Conservation (phyloP, 768 basidiomycete genomes). For the Hygrophorus pudorinus region DNA sequence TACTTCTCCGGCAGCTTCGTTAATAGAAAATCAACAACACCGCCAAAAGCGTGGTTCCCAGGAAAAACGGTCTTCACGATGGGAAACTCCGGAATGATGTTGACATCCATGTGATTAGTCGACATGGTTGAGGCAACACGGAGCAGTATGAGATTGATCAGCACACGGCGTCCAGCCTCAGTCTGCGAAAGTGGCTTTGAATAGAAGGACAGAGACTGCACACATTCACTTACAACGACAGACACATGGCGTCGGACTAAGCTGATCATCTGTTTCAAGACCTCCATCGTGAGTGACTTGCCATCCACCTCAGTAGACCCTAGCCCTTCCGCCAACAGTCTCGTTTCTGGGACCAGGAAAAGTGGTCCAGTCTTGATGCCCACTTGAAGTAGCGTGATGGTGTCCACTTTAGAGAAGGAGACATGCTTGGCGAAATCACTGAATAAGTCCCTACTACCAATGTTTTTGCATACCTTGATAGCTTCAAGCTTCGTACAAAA, state of each 20-base stretch:
- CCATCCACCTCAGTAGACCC: constrained; percentile 1
- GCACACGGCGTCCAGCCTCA: constrained; percentile 12
- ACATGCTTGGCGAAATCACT: constrained; percentile 4
- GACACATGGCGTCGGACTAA: constrained; percentile 13
- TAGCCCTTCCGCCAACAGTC: neutral
- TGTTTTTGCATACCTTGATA: neutral
- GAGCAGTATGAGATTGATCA: constrained; percentile 14
- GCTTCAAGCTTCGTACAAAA: constrained; percentile 7
- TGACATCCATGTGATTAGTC: constrained; percentile 8
- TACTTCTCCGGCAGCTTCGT: constrained; percentile 11
- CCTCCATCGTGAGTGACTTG: constrained; percentile 1
- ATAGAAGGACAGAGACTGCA: neutral
- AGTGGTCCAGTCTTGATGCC: constrained; percentile 9
- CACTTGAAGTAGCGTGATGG: constrained; percentile 3
- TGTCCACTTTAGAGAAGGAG: constrained; percentile 9
- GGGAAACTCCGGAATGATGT: constrained; percentile 16
- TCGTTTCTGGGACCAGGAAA: constrained; percentile 8
- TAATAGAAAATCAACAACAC: constrained; percentile 6
- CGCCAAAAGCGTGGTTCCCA: constrained; percentile 12
- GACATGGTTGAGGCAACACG: constrained; percentile 13
- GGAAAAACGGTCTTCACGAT: constrained; percentile 12
- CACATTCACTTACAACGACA: constrained; percentile 12
- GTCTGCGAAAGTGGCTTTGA: constrained; percentile 8
- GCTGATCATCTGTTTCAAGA: constrained; percentile 7
- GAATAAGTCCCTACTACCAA: neutral